A percentile compares a stretch with the other conserved stretches of the same genome.
These are phyloP conservation scores for Ogataea degrootiae DNA, from an alignment of 805 yeast species.

Conservation along the genomic window DNA sequence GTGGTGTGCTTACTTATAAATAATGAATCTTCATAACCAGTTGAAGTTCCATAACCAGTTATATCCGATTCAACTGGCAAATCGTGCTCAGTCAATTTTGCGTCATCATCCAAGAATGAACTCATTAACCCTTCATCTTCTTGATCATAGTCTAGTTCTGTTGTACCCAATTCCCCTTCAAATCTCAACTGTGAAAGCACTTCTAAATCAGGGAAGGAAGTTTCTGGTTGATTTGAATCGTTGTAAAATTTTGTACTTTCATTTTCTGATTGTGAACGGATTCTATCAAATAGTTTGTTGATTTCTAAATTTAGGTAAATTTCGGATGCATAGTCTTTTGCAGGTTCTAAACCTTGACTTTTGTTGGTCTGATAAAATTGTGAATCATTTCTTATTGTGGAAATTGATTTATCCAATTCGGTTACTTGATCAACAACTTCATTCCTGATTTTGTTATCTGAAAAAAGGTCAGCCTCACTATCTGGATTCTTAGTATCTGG, in stretches of 20 bases:
- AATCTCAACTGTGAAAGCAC: conserved; percentile 8
- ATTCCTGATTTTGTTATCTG: neutral
- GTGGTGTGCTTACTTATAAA: neutral
- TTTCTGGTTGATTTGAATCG: conserved; percentile 5
- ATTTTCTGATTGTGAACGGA: conserved; percentile 6
- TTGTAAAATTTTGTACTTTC: conserved; percentile 12
- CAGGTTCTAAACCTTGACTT: neutral
- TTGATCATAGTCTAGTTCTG: neutral
- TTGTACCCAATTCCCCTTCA: neutral
- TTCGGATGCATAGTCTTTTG: conserved; percentile 12
- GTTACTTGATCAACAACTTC: neutral
- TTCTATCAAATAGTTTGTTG: conserved; percentile 11
- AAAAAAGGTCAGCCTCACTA: too few relatives aligned
- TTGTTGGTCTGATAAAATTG: neutral
- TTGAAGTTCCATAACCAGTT: neutral
- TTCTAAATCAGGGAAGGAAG: conserved; percentile 17
- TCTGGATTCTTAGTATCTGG: neutral
- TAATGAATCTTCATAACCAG: neutral
- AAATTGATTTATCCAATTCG: neutral
- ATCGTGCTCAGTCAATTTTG: neutral
- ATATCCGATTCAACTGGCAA: neutral
- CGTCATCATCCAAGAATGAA: conserved; percentile 14
- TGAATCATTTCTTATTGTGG: neutral
- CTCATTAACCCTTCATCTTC: conserved; percentile 11
- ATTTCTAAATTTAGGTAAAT: conserved; percentile 18